phyloP scores from a whole-genome alignment of 805 yeast species.

The Ogataea angusta region DNA sequence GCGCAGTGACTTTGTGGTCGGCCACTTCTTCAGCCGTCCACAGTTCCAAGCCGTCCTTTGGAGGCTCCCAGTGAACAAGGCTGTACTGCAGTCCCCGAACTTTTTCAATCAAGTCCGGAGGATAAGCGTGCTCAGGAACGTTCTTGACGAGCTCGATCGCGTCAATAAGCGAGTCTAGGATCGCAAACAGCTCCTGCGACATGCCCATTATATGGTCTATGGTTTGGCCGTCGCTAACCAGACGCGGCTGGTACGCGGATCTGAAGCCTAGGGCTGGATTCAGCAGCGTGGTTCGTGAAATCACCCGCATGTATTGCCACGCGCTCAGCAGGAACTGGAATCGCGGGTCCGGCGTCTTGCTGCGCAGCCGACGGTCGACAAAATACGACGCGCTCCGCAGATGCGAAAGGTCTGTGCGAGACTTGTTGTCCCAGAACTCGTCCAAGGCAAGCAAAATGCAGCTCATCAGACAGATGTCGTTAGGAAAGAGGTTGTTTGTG shows the following conservation, averaged over 20 bases:
- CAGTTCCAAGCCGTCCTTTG: background rate
- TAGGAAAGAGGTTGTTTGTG: conserved; percentile 7
- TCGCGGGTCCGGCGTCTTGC: conserved; percentile 1
- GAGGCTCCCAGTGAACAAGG: conserved; percentile 8
- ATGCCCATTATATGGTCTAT: conserved; percentile 24
- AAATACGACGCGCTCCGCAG: conserved; percentile 16
- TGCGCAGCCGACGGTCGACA: conserved; percentile 12
- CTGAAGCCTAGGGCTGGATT: conserved; percentile 1
- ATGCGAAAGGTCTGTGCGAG: conserved; percentile 14
- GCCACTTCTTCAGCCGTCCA: conserved; percentile 1
- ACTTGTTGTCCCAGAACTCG: conserved; percentile 15
- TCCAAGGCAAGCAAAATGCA: conserved; percentile 17
- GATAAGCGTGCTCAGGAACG: conserved; percentile 7
- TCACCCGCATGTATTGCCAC: conserved; percentile 24
- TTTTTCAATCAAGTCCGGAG: conserved; percentile 1
- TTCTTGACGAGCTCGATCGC: conserved; percentile 11
- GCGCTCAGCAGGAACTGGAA: conserved; percentile 20
- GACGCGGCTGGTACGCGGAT: background rate
- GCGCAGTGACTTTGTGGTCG: conserved; percentile 17
- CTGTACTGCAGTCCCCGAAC: conserved; percentile 8
- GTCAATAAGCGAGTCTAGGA: conserved; percentile 16
- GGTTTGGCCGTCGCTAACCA: conserved; percentile 19
- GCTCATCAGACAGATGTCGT: conserved; percentile 14
- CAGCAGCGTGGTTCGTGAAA: conserved; percentile 10
- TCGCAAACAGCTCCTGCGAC: conserved; percentile 12